These are phyloP conservation scores for Phytophthora vignae DNA, from an alignment of 352 stramenopile species.

Conservation along the genomic window DNA sequence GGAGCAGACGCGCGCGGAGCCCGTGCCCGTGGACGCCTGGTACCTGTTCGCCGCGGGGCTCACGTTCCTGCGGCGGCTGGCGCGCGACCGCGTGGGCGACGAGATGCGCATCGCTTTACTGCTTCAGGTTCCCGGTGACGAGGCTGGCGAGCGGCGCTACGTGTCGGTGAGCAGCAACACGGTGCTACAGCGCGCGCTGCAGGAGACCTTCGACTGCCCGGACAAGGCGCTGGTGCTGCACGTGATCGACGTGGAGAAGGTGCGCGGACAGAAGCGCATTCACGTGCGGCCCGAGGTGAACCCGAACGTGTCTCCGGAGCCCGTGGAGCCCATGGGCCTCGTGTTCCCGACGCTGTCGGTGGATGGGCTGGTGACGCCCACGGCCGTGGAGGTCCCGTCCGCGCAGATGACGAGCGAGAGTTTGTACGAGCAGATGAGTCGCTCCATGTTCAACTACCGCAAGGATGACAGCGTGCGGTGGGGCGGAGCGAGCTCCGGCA, in stretches of 20 bases:
- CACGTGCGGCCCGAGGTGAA: slow-evolving; percentile 82
- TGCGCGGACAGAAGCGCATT: slow-evolving; percentile 60
- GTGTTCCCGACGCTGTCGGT: slow-evolving; percentile 79
- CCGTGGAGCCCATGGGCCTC: slow-evolving; percentile 64
- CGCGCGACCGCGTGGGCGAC: slow-evolving; percentile 76
- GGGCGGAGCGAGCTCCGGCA: slow-evolving; percentile 7
- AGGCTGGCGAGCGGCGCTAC: slow-evolving; percentile 55
- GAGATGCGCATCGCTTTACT: slow-evolving; percentile 63
- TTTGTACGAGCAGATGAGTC: slow-evolving; percentile 59
- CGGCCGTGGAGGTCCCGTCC: slow-evolving; percentile 43
- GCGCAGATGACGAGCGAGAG: slow-evolving; percentile 38
- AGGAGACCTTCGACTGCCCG: slow-evolving; percentile 72
- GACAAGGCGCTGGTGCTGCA: slow-evolving; percentile 77
- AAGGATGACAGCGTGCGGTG: slow-evolving; percentile 48
- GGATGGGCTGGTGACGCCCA: slow-evolving; percentile 50
- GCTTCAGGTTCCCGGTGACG: slow-evolving; percentile 51
- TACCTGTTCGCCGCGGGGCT: slow-evolving; percentile 78
- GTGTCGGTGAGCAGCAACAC: slow-evolving; percentile 64
- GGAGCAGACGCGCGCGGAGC: slow-evolving; percentile 68
- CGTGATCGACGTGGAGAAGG: slow-evolving; percentile 71
- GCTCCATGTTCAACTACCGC: slow-evolving; percentile 65
- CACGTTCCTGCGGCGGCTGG: slow-evolving; percentile 74
- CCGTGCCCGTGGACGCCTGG: slow-evolving; percentile 85
- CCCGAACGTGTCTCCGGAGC: slow-evolving; percentile 85
- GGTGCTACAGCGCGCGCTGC: slow-evolving; percentile 61